Percentiles rank a stretch among this genome's conserved stretches.
Evolutionary conservation across 495 filamentous ascomycete genomes (phyloP).

Genomic region (Daldinia concentrica): DNA sequence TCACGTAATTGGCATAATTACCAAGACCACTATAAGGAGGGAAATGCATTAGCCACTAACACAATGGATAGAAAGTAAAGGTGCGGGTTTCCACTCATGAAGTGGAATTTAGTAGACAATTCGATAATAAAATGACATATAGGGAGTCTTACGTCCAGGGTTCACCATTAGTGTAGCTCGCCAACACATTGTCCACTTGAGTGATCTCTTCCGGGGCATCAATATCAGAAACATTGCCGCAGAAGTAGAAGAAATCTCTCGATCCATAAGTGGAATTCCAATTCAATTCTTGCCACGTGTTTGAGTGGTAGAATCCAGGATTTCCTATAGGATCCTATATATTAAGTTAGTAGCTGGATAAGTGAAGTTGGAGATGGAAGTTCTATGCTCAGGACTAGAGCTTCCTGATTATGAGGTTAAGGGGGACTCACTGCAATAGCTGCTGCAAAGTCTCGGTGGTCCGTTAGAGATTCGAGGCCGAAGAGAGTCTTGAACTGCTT

Average conservation of each 20-base stretch:
- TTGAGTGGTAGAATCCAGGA: conserved; percentile 57
- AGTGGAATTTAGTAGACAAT: too few relatives aligned
- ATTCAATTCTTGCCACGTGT: conserved; percentile 61
- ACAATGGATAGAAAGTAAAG: background rate
- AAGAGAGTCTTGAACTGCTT: conserved; percentile 55
- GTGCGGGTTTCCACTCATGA: background rate
- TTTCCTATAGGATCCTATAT: conserved; percentile 54
- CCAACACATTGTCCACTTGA: conserved; percentile 52
- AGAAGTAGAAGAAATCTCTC: conserved; percentile 60
- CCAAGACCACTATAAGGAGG: conserved; percentile 46
- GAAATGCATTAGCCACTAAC: conserved; percentile 2
- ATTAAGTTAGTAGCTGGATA: conserved; percentile 1
- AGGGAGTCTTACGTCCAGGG: conserved; percentile 53
- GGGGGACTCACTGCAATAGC: conserved; percentile 50
- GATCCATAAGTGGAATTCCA: conserved; percentile 51
- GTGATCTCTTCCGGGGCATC: conserved; percentile 53
- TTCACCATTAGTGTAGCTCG: conserved; percentile 57
- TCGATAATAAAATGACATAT: background rate
- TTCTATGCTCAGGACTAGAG: too few relatives aligned
- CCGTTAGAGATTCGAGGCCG: conserved; percentile 50
- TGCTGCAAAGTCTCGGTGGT: conserved; percentile 56
- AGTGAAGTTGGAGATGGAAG: background rate
- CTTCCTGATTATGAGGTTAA: background rate
- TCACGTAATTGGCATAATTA: conserved; percentile 59
- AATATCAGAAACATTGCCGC: conserved; percentile 58